Evolutionary conservation across 306 rosid genomes (phyloP).

Genomic region (Sicyos baderoa): DNA sequence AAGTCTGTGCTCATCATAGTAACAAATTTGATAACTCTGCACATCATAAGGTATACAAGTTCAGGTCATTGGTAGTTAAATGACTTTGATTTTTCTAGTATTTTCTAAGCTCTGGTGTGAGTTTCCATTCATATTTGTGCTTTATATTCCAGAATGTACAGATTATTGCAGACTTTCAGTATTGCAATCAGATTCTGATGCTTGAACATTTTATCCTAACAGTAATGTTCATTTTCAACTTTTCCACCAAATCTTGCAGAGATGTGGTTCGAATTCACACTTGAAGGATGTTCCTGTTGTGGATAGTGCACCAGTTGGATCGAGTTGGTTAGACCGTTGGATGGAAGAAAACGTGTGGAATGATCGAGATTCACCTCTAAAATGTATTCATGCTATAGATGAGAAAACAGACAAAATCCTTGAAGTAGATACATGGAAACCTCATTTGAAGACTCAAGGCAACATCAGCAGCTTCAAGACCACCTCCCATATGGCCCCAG

Average conservation of each 20-base stretch:
- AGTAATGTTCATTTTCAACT: conserved; percentile 14
- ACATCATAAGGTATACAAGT: conserved; percentile 48
- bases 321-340: conserved; percentile 74
- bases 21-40: conserved; percentile 58
- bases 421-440: conserved; percentile 96
- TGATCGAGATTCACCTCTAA: conserved; percentile 34
- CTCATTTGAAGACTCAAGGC: conserved; percentile 43
- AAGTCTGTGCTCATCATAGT: conserved; percentile 35
- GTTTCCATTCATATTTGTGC: background rate
- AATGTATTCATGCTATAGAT: conserved; percentile 34
- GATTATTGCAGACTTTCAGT: background rate
- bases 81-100: background rate
- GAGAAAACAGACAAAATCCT: conserved; percentile 79
- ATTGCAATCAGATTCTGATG: background rate
- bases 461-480: conserved; percentile 31
- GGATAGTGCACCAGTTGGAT: conserved; percentile 35
- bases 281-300: conserved; percentile 34
- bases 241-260: conserved; percentile 33
- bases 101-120: background rate
- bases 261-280: conserved; percentile 75
- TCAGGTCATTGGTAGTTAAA: background rate
- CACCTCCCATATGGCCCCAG: conserved; percentile 35
- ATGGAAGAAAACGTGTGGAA: conserved; percentile 69
- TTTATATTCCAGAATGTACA: background rate
- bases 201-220: background rate